phyloP scores from a whole-genome alignment of 148 eudicot genomes.

The Tetragonia tetragonoides region DNA sequence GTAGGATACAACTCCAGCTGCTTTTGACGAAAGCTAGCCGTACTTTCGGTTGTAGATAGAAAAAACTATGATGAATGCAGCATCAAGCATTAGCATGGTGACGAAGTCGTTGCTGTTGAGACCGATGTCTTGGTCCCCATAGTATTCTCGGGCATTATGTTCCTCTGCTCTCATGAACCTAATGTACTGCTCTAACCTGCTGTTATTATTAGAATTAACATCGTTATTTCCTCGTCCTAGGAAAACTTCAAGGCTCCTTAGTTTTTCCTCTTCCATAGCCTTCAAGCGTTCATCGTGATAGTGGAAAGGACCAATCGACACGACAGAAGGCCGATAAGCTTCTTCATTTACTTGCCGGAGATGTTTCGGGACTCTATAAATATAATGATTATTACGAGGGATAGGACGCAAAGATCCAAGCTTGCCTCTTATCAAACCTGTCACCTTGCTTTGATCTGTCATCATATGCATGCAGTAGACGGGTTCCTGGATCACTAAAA shows the following conservation, averaged over 20 bases:
- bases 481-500: no score
- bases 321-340: conserved; percentile 18
- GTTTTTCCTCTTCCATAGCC: conserved; percentile 24
- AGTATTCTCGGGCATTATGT: conserved; percentile 7
- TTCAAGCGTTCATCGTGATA: conserved; percentile 5
- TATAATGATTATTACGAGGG: conserved; percentile 4
- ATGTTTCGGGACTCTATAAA: conserved; percentile 26
- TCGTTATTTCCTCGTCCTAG: not conserved
- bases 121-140: conserved; percentile 12
- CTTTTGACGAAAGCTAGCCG: not conserved
- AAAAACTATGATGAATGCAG: conserved; percentile 18
- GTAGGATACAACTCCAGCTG: not conserved
- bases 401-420: not conserved
- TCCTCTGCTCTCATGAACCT: not conserved
- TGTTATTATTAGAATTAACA: not conserved
- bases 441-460: not conserved
- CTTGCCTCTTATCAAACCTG: conserved; percentile 12
- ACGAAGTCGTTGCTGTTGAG: conserved; percentile 14
- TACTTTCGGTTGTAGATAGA: not conserved
- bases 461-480: no score
- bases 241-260: conserved; percentile 14
- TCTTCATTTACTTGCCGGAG: conserved; percentile 15
- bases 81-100: conserved; percentile 23
- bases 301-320: conserved; percentile 27
- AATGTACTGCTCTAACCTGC: conserved; percentile 10